phyloP scores from a whole-genome alignment of 352 stramenopile species.

The Globisporangium megalacanthum region DNA sequence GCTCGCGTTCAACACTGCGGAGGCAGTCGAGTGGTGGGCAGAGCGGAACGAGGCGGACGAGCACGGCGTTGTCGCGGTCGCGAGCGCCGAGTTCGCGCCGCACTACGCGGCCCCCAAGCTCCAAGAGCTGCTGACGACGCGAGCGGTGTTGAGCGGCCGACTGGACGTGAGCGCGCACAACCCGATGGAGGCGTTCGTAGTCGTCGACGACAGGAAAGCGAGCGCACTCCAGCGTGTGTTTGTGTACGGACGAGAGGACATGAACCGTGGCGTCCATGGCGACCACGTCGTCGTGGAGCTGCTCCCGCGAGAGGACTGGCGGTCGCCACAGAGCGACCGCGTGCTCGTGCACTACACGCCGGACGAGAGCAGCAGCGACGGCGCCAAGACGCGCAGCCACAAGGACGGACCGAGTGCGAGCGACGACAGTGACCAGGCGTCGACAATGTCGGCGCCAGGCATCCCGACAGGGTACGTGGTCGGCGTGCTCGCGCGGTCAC shows the following conservation, averaged over 20 bases:
- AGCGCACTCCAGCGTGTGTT: slow-evolving; percentile 48
- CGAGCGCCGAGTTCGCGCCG: slow-evolving; percentile 46
- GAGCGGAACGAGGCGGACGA: slow-evolving; percentile 19
- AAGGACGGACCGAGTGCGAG: slow-evolving; percentile 13
- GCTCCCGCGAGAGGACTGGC: slow-evolving; percentile 77
- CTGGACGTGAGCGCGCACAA: slow-evolving; percentile 72
- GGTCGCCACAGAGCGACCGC: slow-evolving; percentile 50
- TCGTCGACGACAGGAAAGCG: slow-evolving; percentile 29
- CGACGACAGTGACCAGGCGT: not conserved
- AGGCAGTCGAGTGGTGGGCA: slow-evolving; percentile 44
- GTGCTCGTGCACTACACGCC: slow-evolving; percentile 65
- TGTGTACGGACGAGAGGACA: slow-evolving; percentile 68
- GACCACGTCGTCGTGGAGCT: slow-evolving; percentile 95
- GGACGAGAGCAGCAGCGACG: slow-evolving; percentile 33
- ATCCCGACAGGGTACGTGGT: slow-evolving; percentile 83
- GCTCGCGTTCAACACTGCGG: slow-evolving; percentile 53
- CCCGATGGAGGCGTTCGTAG: slow-evolving; percentile 67
- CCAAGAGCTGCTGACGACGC: slow-evolving; percentile 22
- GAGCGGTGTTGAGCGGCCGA: slow-evolving; percentile 34
- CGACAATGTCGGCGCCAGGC: slow-evolving; percentile 5
- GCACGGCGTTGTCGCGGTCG: slow-evolving; percentile 16
- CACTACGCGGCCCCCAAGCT: slow-evolving; percentile 37
- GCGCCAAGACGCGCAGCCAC: slow-evolving; percentile 1
- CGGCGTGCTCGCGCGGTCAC: slow-evolving; percentile 74
- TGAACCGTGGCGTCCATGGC: slow-evolving; percentile 97